These are phyloP conservation scores for Colletotrichum paranaense DNA, from an alignment of 2,329 filamentous ascomycete genomes.

Conservation along the genomic window DNA sequence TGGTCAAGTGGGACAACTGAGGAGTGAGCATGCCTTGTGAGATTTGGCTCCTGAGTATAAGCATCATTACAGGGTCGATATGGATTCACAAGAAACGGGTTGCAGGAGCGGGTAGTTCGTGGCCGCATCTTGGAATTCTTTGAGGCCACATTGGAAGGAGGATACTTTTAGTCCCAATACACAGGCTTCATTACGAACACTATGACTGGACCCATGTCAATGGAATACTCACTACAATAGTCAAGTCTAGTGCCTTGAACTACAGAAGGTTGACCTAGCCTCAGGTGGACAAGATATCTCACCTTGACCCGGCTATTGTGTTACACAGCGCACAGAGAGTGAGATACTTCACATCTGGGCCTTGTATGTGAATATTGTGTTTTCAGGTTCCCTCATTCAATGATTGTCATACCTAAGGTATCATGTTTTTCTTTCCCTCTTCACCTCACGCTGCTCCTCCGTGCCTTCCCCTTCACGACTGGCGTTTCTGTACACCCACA, in stretches of 20 bases:
- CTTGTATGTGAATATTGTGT: neutral
- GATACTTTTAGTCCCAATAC: neutral
- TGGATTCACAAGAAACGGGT: neutral
- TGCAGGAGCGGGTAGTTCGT: neutral
- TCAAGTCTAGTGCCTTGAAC: neutral
- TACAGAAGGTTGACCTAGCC: too few relatives aligned
- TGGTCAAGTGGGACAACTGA: neutral
- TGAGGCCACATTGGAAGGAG: neutral
- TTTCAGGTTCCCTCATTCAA: neutral
- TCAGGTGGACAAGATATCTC: neutral
- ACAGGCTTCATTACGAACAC: neutral
- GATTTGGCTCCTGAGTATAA: neutral
- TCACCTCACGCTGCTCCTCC: neutral
- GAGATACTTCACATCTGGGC: neutral
- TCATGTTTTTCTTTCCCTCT: neutral
- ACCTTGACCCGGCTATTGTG: neutral
- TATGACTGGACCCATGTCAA: neutral
- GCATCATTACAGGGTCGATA: neutral
- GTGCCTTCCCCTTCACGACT: neutral
- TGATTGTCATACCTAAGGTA: neutral
- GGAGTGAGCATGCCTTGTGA: neutral
- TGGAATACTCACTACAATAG: neutral
- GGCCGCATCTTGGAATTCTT: neutral
- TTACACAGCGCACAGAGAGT: neutral
- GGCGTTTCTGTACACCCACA: neutral